Base-by-base conservation (phyloP, 352 stramenopile species). In the Nothophytophthora sp. region DNA sequence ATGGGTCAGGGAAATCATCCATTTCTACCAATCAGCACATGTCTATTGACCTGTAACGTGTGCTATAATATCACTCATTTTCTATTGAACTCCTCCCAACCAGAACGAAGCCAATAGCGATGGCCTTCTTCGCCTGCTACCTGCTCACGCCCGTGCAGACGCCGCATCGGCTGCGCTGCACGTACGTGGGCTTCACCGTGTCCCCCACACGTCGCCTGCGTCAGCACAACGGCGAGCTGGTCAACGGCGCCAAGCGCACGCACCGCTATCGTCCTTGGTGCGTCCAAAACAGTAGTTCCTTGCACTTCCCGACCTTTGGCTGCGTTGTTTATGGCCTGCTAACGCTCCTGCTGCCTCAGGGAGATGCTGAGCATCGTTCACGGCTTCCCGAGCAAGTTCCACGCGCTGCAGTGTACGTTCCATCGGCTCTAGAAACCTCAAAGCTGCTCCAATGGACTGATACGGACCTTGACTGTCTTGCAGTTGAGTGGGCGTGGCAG, bases 401-500 rank as follows among this genome's bases (percentile, higher is more conserved):
- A 81, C 40, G 82, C 82, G 18, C 60, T 92, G 44, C 82, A 90
- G 50, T 90, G 78, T 92, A 63, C 35, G 76, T 75, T 12, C 12
- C 19, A 40, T 15, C 29, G 8, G 16, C 16, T 20, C n/a, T n/a
- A n/a, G n/a, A n/a, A n/a, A n/a, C n/a, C n/a, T n/a, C n/a, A n/a
- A n/a, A n/a, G n/a, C n/a, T n/a, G n/a, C n/a, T n/a, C n/a, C n/a
- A n/a, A n/a, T n/a, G n/a, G n/a, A n/a, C n/a, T n/a, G n/a, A n/a
- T n/a, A n/a, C n/a, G n/a, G n/a, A n/a, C n/a, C n/a, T n/a, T n/a
- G n/a, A n/a, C n/a, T 19, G 13, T 32, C 13, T 25, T 37, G 2
- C 16, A 92, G 81, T 92, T 45, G 81, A 92, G 52, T 92, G 72
- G 48, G 73, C 83, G 12, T 92, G 79, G 81, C 81, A 92, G 60